Conservation (phyloP, 179 eudicot species). For the Gypsophila paniculata region DNA sequence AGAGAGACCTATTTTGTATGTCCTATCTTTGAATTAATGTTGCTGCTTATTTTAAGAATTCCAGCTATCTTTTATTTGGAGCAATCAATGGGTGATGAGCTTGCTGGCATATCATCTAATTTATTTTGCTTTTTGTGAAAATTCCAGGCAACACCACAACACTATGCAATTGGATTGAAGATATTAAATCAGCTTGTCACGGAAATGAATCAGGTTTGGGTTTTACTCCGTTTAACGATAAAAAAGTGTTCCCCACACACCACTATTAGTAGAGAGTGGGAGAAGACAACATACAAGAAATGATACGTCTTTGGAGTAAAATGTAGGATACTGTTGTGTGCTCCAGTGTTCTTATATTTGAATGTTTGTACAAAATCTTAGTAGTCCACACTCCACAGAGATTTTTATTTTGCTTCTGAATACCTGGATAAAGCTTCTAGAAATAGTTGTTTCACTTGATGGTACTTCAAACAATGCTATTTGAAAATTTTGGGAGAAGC, state of each 20-base stretch:
- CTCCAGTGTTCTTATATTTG: neutral
- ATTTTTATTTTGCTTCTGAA: neutral
- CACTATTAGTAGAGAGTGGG: neutral
- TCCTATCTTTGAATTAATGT: neutral
- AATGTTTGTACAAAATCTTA: neutral
- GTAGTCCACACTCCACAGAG: neutral
- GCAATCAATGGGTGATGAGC: too few relatives aligned
- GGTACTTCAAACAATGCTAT: neutral
- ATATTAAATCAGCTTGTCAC: conserved; percentile 80
- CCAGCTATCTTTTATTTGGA: neutral
- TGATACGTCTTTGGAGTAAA: neutral
- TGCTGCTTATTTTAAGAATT: conserved; percentile 4
- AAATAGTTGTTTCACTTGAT: conserved; percentile 1
- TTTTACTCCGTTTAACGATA: conserved; percentile 4
- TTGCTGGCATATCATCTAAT: neutral
- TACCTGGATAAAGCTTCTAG: conserved; percentile 3
- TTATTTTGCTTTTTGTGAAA: conserved; percentile 14
- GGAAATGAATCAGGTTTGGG: conserved; percentile 94
- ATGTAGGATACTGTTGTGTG: neutral
- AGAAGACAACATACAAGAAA: neutral
- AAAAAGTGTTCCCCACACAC: neutral
- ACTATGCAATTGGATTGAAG: conserved; percentile 85
- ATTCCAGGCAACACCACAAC: conserved; percentile 68
- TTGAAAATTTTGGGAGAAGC: neutral
- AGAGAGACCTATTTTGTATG: neutral